Conservation (phyloP, 257 asterid species). For the Scutellaria galericulata region DNA sequence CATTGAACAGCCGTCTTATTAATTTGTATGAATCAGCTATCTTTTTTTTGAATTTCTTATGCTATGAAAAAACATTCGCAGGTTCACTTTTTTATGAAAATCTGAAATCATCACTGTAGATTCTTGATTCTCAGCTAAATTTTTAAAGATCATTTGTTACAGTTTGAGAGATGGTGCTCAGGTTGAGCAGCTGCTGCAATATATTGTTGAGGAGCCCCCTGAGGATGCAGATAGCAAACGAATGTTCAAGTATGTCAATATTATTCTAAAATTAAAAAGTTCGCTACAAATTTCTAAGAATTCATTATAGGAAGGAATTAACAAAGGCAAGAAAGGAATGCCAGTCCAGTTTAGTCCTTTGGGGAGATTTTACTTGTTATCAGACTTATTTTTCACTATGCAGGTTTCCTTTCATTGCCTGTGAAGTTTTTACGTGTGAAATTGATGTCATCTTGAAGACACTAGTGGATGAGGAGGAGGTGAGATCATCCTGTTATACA, state of each 20-base stretch:
- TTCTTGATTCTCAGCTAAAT: conserved; percentile 22
- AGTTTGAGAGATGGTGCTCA: conserved; percentile 94
- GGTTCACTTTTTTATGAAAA: conserved; percentile 18
- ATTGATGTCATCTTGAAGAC: conserved; percentile 97
- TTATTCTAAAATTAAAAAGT: conserved; percentile 7
- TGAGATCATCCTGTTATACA: conserved; percentile 40
- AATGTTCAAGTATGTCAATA: conserved; percentile 74
- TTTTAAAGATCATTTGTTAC: conserved; percentile 38
- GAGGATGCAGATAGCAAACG: conserved; percentile 91
- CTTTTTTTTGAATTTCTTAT: conserved; percentile 25
- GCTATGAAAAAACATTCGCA: conserved; percentile 14
- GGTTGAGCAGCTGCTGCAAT: conserved; percentile 83
- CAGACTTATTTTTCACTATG: conserved; percentile 32
- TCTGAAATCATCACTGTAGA: conserved; percentile 22
- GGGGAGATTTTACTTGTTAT: conserved; percentile 27
- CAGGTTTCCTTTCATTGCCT: conserved; percentile 97
- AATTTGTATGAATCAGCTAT: conserved; percentile 69
- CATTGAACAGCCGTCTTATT: conserved; percentile 92
- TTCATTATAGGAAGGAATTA: conserved; percentile 20
- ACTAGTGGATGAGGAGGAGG: conserved; percentile 96
- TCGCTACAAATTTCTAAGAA: not conserved
- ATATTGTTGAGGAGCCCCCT: conserved; percentile 81
- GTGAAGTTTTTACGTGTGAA: conserved; percentile 96
- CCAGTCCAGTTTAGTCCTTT: conserved; percentile 6
- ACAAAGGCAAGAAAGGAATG: conserved; percentile 6